A percentile compares a stretch with the other conserved stretches of the same genome.
These are phyloP conservation scores for Fusarium succisae DNA, from an alignment of 2,329 filamentous ascomycete genomes.

Conservation along the genomic window DNA sequence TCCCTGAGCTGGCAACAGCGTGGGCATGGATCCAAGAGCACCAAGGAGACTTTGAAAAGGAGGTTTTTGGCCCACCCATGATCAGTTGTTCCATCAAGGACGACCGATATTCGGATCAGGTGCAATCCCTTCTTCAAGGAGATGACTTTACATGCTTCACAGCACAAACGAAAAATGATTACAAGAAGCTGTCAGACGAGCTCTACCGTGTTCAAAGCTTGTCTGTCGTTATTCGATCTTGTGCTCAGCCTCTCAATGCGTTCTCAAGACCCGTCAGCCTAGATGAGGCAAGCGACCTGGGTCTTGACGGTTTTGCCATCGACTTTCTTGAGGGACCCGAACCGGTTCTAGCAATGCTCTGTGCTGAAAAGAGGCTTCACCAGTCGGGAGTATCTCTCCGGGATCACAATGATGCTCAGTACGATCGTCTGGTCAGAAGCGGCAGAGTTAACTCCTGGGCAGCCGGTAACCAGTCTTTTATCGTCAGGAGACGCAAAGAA, in stretches of 20 bases:
- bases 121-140: slow-evolving; percentile 61
- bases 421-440: slow-evolving; percentile 68
- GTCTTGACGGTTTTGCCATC: slow-evolving; percentile 82
- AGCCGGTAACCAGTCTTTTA: slow-evolving; percentile 71
- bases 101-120: slow-evolving; percentile 66
- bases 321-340: slow-evolving; percentile 84
- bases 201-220: slow-evolving; percentile 72
- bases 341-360: slow-evolving; percentile 88
- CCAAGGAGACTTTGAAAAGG: slow-evolving; percentile 72
- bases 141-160: slow-evolving; percentile 76
- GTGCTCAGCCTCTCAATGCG: slow-evolving; percentile 60
- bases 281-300: slow-evolving; percentile 65
- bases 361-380: slow-evolving; percentile 75
- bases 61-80: slow-evolving; percentile 83
- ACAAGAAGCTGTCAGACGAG: slow-evolving; percentile 73
- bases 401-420: slow-evolving; percentile 74
- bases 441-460: slow-evolving; percentile 74
- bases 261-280: slow-evolving; percentile 65
- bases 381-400: slow-evolving; percentile 70
- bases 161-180: slow-evolving; percentile 78
- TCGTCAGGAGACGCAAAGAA: slow-evolving; percentile 76
- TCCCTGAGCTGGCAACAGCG: slow-evolving; percentile 71
- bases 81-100: slow-evolving; percentile 83
- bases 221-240: slow-evolving; percentile 76
- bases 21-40: slow-evolving; percentile 88